phyloP scores from a whole-genome alignment of 371 early-diverging fungal genomes.

The Batrachochytrium dendrobatidis region DNA sequence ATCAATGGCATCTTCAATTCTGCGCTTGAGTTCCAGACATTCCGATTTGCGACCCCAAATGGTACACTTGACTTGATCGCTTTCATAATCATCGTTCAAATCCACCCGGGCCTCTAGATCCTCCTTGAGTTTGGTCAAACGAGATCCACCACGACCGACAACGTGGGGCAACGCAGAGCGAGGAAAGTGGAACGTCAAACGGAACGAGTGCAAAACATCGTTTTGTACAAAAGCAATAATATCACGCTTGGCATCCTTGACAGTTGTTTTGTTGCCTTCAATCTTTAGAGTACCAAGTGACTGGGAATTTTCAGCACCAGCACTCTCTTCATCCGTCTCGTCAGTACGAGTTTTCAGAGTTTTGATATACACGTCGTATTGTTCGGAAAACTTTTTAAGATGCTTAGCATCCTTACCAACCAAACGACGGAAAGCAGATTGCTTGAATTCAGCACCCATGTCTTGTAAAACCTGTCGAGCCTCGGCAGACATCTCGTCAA shows the following conservation, averaged over 20 bases:
- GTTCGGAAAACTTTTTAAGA: conserved; percentile 69
- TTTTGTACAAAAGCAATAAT: conserved; percentile 59
- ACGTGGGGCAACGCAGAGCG: conserved; percentile 55
- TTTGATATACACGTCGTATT: conserved; percentile 72
- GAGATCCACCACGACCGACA: conserved; percentile 63
- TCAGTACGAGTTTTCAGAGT: conserved; percentile 47
- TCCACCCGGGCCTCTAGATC: conserved; percentile 59
- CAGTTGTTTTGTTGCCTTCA: conserved; percentile 72
- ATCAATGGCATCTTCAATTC: conserved; percentile 24
- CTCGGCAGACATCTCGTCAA: conserved; percentile 22
- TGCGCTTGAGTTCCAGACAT: conserved; percentile 18
- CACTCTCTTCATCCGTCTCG: conserved; percentile 28
- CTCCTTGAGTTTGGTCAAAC: conserved; percentile 57
- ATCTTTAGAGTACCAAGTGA: conserved; percentile 50
- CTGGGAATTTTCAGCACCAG: conserved; percentile 23
- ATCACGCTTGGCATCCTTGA: conserved; percentile 64
- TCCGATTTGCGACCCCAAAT: conserved; percentile 52
- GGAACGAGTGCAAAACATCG: conserved; percentile 44
- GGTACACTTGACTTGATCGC: conserved; percentile 39
- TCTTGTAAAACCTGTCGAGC: conserved; percentile 19
- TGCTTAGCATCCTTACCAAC: conserved; percentile 84
- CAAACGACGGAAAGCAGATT: conserved; percentile 64
- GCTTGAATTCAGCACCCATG: conserved; percentile 26
- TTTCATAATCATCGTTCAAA: conserved; percentile 34
- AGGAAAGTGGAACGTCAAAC: conserved; percentile 55